Base-by-base conservation (phyloP, 2,329 filamentous ascomycete genomes). In the Nigrograna mackinnonii region DNA sequence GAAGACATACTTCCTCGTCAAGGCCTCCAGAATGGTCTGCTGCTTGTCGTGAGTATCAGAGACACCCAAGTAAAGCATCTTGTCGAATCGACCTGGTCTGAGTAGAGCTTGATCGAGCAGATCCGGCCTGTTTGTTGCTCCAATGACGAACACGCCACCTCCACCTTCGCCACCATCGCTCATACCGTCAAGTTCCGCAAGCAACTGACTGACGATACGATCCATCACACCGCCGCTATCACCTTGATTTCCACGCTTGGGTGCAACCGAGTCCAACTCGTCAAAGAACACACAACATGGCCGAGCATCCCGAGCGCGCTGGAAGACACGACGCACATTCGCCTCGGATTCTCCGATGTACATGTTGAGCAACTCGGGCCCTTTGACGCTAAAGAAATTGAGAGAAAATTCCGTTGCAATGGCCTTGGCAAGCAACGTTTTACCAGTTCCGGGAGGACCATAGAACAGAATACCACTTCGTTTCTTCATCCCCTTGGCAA, bases 171-270 rank as follows among this genome's bases (percentile, higher is more conserved):
- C 89, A 13, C 90, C 91, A 53, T 92, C 87, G 39, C 91, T 96
- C 94, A 99, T 99, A 38, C 94, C 94, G 64, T 99, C 94, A 17
- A 99, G 77, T 71, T 99, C 94, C 0, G 94, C 94, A 9, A 99
- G 80, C 33, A 99, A 75, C 73, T 97, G 94, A 46, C 87, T 94
- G 38, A 99, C 92, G 53, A 97, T 97, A 41, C 94, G 84, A 67
- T 97, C 94, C 92, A 97, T 97, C 42, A 97, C 94, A 62, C 94
- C 94, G 43, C 94, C 92, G 50, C 90, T 96, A 61, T 97, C 94
- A 36, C 94, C 94, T 69, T 97, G 92, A 60, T 97, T 97, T 26
- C 94, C 94, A 70, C 94, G 82, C 74, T 97, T 97, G 0, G 94
- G 94, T 4, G 94, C 92, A 2, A 97, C 92, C 0, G 89, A 94